These are phyloP conservation scores for Fusarium sp. DNA, from an alignment of 2,329 filamentous ascomycete species.

Conservation along the genomic window DNA sequence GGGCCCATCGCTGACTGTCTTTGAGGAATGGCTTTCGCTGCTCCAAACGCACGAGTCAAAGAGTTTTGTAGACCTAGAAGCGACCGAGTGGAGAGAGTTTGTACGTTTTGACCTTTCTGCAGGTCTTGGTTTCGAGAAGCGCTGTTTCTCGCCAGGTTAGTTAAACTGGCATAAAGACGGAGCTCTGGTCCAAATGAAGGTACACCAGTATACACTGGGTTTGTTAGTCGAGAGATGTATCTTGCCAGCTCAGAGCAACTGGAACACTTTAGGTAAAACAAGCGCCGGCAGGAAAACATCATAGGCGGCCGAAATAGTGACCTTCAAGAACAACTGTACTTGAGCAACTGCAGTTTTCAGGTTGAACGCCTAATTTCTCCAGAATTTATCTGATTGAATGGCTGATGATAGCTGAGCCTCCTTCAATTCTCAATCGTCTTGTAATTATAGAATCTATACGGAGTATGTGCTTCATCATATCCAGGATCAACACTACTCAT, in stretches of 20 bases:
- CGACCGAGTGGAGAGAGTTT: slow-evolving; percentile 28
- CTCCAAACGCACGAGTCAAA: background rate
- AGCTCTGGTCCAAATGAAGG: background rate
- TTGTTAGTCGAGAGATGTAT: slow-evolving; percentile 16
- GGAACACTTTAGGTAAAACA: slow-evolving; percentile 28
- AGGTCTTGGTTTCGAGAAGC: slow-evolving; percentile 42
- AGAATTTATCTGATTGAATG: background rate
- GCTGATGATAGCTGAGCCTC: slow-evolving; percentile 1
- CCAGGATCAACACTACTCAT: slow-evolving; percentile 27
- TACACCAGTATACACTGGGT: background rate
- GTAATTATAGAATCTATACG: background rate
- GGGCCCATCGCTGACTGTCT: background rate
- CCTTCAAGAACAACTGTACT: slow-evolving; percentile 9
- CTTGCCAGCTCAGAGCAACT: slow-evolving; percentile 5
- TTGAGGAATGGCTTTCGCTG: slow-evolving; percentile 30
- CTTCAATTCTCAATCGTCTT: background rate
- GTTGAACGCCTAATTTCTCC: background rate
- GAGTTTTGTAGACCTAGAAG: slow-evolving; percentile 6
- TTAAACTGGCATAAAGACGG: slow-evolving; percentile 28
- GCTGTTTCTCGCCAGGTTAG: slow-evolving; percentile 14
- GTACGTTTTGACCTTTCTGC: slow-evolving; percentile 21
- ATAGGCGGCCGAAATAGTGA: slow-evolving; percentile 19
- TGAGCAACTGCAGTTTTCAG: slow-evolving; percentile 7
- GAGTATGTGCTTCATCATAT: slow-evolving; percentile 1
- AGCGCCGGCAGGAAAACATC: slow-evolving; percentile 27